Percentiles rank a stretch among this genome's conserved stretches.
Evolutionary conservation across 768 basidiomycete genomes (phyloP).

Genomic region (Pleurotus cornucopiae): DNA sequence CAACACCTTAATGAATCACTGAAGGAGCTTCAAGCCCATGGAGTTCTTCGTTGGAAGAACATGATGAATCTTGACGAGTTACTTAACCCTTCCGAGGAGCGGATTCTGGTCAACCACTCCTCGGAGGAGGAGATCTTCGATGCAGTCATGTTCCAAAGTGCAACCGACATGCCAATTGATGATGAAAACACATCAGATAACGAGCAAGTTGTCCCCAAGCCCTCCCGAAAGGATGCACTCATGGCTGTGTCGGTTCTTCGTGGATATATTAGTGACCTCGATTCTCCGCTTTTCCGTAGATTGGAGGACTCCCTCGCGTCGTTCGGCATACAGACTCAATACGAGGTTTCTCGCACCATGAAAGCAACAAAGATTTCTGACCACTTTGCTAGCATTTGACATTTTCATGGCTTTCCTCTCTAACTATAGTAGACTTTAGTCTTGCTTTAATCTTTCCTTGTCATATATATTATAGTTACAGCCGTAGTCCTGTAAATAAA

Average conservation of each 20-base stretch:
- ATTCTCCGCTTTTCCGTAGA: neutral
- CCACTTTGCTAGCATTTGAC: too few species aligned
- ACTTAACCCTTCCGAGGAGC: slow-evolving; percentile 19
- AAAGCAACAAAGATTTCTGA: too few species aligned
- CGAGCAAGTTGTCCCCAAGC: neutral
- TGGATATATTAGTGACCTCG: neutral
- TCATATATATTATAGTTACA: too few species aligned
- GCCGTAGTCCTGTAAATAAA: too few species aligned
- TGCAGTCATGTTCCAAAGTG: neutral
- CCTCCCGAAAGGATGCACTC: neutral
- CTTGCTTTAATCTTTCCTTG: too few species aligned
- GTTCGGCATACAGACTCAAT: neutral
- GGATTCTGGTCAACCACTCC: neutral
- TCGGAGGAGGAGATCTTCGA: neutral
- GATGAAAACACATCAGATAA: neutral
- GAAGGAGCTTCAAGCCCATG: slow-evolving; percentile 16
- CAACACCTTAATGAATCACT: slow-evolving; percentile 16
- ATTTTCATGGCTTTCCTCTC: too few species aligned
- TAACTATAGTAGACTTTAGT: too few species aligned
- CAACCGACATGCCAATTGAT: neutral
- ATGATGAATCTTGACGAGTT: slow-evolving; percentile 22
- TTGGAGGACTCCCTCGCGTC: neutral
- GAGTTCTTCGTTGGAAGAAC: slow-evolving; percentile 19
- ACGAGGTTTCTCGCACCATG: neutral
- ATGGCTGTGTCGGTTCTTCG: neutral